Evolutionary conservation across 805 yeast genomes (phyloP).

Genomic region (Metschnikowia vanudenii): DNA sequence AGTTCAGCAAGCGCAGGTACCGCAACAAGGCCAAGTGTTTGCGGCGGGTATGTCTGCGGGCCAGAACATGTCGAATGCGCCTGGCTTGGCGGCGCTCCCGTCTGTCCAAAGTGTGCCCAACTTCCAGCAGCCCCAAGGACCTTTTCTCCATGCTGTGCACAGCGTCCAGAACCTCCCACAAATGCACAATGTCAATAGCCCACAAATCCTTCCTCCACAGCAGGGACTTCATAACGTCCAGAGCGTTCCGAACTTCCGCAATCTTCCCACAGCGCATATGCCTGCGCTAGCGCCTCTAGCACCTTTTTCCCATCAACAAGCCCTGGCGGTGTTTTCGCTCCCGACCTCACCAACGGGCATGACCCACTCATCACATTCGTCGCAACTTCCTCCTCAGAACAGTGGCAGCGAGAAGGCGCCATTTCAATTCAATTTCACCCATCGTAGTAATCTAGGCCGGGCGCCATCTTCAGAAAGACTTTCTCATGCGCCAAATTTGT

Average conservation of each 20-base stretch:
- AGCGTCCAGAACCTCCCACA: constrained; percentile 1
- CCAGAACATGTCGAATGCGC: background rate
- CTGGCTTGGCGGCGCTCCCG: background rate
- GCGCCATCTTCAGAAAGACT: background rate
- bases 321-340: constrained; percentile 27
- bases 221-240: constrained; percentile 1
- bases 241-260: constrained; percentile 9
- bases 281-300: background rate
- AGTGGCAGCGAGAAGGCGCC: background rate
- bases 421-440: constrained; percentile 1
- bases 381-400: background rate
- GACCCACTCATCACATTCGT: constrained; percentile 1
- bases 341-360: constrained; percentile 30
- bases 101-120: constrained; percentile 12
- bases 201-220: background rate
- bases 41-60: background rate
- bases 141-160: background rate
- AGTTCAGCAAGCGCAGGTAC: constrained; percentile 4
- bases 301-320: constrained; percentile 11
- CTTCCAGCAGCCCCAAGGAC: constrained; percentile 7
- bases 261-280: background rate
- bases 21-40: background rate
- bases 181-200: background rate
- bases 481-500: background rate
- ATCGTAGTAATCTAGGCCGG: background rate